Percentiles rank a stretch among this genome's conserved stretches.
Conservation (phyloP, 2,329 filamentous ascomycete genomes). For the Whalleya microplaca region DNA sequence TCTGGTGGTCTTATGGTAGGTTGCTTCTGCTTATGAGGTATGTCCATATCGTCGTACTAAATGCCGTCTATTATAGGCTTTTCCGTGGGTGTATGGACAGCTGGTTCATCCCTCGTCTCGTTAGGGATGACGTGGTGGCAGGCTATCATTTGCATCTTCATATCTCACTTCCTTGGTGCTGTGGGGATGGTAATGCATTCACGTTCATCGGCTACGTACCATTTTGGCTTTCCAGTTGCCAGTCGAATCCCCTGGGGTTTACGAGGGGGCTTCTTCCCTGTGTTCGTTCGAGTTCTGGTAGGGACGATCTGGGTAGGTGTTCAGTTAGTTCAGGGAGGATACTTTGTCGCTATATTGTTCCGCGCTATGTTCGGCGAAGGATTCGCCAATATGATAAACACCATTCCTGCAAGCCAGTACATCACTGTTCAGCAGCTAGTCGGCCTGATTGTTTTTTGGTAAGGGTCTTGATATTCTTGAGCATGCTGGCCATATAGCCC, state of each 20-base stretch:
- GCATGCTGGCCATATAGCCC: background rate
- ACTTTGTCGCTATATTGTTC: slow-evolving; percentile 11
- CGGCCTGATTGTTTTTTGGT: slow-evolving; percentile 9
- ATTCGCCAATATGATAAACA: slow-evolving; percentile 9
- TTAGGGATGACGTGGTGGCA: slow-evolving; percentile 13
- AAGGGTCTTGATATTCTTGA: background rate
- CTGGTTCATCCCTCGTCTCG: slow-evolving; percentile 14
- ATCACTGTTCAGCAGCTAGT: slow-evolving; percentile 8
- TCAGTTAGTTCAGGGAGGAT: slow-evolving; percentile 10
- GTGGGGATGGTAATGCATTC: slow-evolving; percentile 13
- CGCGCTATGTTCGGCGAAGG: slow-evolving; percentile 10
- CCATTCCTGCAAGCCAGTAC: slow-evolving; percentile 10
- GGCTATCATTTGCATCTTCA: slow-evolving; percentile 11
- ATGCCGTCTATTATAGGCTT: background rate
- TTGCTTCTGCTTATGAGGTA: background rate
- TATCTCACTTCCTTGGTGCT: slow-evolving; percentile 9
- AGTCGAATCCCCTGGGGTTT: slow-evolving; percentile 12
- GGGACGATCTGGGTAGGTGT: slow-evolving; percentile 14
- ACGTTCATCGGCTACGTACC: slow-evolving; percentile 8
- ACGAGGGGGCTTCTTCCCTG: no score
- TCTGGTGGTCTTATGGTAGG: slow-evolving; percentile 7
- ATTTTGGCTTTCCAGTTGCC: slow-evolving; percentile 13
- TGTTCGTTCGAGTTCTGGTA: background rate
- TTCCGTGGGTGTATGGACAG: slow-evolving; percentile 12
- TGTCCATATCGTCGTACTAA: background rate